A percentile compares a stretch with the other conserved stretches of the same genome.
phyloP scores from a whole-genome alignment of 305 asterid species.

The Coffea humblotiana region DNA sequence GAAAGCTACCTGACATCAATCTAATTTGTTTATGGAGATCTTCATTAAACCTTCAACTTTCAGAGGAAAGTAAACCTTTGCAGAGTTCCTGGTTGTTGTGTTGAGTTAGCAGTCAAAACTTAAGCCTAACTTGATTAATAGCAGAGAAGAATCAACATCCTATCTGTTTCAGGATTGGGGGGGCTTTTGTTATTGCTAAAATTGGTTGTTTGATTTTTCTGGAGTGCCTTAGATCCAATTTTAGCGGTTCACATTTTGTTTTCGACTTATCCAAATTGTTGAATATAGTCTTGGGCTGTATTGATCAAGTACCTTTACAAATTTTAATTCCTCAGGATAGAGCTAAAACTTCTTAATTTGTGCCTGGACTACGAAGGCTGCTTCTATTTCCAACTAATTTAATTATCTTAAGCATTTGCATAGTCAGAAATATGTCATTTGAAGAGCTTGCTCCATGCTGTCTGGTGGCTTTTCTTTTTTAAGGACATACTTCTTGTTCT shows the following conservation, averaged over 20 bases:
- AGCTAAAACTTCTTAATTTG: too few relatives aligned
- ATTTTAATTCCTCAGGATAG: too few relatives aligned
- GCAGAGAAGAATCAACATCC: too few relatives aligned
- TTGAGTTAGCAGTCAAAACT: neutral
- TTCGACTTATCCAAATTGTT: neutral
- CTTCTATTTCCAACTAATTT: too few relatives aligned
- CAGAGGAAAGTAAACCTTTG: neutral
- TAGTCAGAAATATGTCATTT: too few relatives aligned
- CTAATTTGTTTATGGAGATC: neutral
- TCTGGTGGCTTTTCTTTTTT: too few relatives aligned
- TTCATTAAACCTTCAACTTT: neutral
- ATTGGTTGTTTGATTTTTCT: too few relatives aligned
- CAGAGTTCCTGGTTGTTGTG: neutral
- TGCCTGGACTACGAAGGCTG: too few relatives aligned
- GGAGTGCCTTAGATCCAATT: neutral
- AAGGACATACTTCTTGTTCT: neutral
- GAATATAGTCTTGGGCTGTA: neutral
- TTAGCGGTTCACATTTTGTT: neutral
- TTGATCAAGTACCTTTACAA: neutral
- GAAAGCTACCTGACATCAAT: neutral
- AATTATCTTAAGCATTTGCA: too few relatives aligned
- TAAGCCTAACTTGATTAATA: neutral
- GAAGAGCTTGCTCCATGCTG: too few relatives aligned
- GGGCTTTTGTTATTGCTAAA: too few relatives aligned
- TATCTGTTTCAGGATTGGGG: too few relatives aligned